phyloP scores from a whole-genome alignment of 169 alveolate genomes.

The Eimeria necatrix region DNA sequence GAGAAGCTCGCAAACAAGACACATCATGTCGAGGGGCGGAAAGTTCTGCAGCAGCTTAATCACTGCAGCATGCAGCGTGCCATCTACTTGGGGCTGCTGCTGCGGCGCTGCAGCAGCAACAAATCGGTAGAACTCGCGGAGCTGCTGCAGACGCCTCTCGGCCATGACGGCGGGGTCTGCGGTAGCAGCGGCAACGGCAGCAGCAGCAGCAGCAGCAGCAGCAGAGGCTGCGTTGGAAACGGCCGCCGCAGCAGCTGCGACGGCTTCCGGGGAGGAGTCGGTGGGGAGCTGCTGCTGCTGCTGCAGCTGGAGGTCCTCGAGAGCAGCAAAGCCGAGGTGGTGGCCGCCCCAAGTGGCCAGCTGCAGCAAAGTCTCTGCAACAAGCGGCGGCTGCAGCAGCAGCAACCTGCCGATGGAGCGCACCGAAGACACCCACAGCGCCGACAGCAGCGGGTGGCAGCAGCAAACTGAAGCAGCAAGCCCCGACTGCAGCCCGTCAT shows the following conservation, averaged over 20 bases:
- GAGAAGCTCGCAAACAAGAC: constrained; percentile 67
- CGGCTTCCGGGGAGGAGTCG: background rate
- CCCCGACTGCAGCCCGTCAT: constrained; percentile 12
- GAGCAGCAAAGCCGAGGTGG: constrained; percentile 47
- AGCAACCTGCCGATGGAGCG: constrained; percentile 39
- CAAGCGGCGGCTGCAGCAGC: constrained; percentile 70
- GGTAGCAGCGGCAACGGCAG: background rate
- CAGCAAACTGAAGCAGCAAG: background rate
- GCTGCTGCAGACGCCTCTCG: constrained; percentile 61
- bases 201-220: constrained; percentile 11
- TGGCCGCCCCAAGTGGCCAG: constrained; percentile 78
- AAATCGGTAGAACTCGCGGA: constrained; percentile 39
- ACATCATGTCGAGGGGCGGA: constrained; percentile 49
- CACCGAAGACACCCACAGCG: constrained; percentile 48
- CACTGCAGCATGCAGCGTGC: constrained; percentile 72
- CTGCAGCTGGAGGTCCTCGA: background rate
- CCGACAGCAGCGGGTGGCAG: constrained; percentile 49
- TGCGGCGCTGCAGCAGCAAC: constrained; percentile 63
- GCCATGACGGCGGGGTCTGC: constrained; percentile 28
- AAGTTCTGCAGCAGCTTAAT: constrained; percentile 65
- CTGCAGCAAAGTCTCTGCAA: constrained; percentile 71
- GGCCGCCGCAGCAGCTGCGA: background rate
- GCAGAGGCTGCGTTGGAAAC: background rate
- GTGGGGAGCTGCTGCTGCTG: background rate
- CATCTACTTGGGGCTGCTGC: constrained; percentile 59